Conservation (phyloP, 106 monocot species). For the Narthecium ossifragum region DNA sequence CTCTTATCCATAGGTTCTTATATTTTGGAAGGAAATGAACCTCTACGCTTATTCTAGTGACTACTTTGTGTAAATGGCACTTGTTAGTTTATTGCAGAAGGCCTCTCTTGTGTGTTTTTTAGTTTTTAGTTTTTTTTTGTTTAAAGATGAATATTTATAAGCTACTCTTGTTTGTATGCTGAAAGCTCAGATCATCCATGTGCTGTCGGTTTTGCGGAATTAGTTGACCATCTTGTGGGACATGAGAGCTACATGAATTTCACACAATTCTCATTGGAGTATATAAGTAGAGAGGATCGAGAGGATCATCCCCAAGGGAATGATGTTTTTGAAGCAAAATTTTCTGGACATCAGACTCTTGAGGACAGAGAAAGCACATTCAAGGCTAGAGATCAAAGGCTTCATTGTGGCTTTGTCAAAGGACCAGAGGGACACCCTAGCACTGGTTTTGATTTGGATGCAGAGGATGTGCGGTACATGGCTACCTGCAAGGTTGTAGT, state of each 20-base stretch:
- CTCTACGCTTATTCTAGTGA: too few relatives aligned
- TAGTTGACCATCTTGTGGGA: slow-evolving; percentile 49
- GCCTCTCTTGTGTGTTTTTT: too few relatives aligned
- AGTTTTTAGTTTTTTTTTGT: background rate
- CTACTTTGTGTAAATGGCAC: too few relatives aligned
- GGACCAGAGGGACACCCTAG: slow-evolving; percentile 38
- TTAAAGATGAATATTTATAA: background rate
- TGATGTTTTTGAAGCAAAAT: slow-evolving; percentile 33
- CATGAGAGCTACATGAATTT: slow-evolving; percentile 57
- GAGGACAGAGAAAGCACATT: slow-evolving; percentile 70
- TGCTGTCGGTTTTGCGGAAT: slow-evolving; percentile 42
- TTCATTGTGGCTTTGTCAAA: slow-evolving; percentile 86
- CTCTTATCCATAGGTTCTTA: too few relatives aligned
- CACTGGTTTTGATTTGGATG: slow-evolving; percentile 67
- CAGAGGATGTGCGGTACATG: slow-evolving; percentile 61
- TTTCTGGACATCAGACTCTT: slow-evolving; percentile 74
- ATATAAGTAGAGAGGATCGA: slow-evolving; percentile 39
- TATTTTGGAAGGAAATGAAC: too few relatives aligned
- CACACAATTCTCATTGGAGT: slow-evolving; percentile 54
- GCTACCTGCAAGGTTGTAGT: slow-evolving; percentile 54
- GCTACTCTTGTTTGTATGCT: slow-evolving; percentile 3
- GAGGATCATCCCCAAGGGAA: slow-evolving; percentile 22
- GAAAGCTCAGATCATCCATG: slow-evolving; percentile 72
- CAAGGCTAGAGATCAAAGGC: slow-evolving; percentile 55
- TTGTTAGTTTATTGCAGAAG: too few relatives aligned